Conservation (phyloP, 1,139 yeast genomes). For the Taiozyma onychis region DNA sequence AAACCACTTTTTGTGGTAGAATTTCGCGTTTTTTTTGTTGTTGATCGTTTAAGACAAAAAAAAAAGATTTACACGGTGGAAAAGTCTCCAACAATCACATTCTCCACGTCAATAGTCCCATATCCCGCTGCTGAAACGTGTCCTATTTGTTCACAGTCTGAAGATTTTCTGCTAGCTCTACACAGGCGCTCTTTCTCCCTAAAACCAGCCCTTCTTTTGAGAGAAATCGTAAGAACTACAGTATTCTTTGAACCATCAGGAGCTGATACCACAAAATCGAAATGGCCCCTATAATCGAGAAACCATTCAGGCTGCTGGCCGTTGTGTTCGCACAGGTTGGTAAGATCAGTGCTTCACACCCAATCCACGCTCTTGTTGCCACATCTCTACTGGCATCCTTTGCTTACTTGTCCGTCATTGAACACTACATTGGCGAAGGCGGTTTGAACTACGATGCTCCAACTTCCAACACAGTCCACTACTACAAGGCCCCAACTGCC, state of each 20-base stretch:
- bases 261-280: neutral
- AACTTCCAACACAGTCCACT: slow-evolving; percentile 8
- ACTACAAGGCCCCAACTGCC: slow-evolving; percentile 25
- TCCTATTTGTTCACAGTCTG: neutral
- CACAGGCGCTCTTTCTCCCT: neutral
- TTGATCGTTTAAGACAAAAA: neutral
- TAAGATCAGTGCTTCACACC: slow-evolving; percentile 68
- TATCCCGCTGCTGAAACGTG: neutral
- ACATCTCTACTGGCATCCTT: slow-evolving; percentile 74
- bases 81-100: neutral
- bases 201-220: neutral
- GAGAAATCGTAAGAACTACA: neutral
- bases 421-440: slow-evolving; percentile 56
- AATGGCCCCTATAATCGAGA: slow-evolving; percentile 6
- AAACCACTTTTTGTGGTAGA: neutral
- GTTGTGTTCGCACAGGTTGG: slow-evolving; percentile 42
- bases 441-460: slow-evolving; percentile 14
- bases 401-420: slow-evolving; percentile 78
- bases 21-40: neutral
- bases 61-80: neutral
- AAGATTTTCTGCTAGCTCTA: neutral
- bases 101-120: neutral
- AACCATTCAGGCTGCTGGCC: slow-evolving; percentile 20
- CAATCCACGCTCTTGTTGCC: slow-evolving; percentile 80
- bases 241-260: neutral